These are phyloP conservation scores for Oxyria digyna DNA, from an alignment of 148 eudicot species.

Conservation along the genomic window DNA sequence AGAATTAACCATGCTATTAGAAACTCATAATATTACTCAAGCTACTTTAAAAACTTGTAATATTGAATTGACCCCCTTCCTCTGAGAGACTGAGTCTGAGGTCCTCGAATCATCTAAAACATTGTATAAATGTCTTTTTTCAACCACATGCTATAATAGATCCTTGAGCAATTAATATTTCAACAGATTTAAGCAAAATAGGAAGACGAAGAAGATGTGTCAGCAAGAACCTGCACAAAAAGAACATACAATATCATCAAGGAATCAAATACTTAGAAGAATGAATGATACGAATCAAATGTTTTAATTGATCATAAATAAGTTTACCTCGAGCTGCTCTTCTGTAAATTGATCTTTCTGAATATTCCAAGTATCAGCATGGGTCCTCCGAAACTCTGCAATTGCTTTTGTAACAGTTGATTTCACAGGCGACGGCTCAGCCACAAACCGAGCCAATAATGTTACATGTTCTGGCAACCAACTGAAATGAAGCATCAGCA, in stretches of 20 bases:
- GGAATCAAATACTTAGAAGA: neutral
- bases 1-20: too few relatives aligned
- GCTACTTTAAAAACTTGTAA: too few relatives aligned
- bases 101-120: neutral
- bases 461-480: constrained; percentile 92
- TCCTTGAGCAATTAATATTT: neutral
- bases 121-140: neutral
- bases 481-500: constrained; percentile 26
- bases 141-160: neutral
- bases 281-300: neutral
- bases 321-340: constrained; percentile 90
- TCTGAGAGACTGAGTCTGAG: too few relatives aligned
- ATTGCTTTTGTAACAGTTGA: constrained; percentile 93
- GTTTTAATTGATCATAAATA: neutral
- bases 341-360: constrained; percentile 88
- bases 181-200: constrained; percentile 56
- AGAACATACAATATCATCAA: neutral
- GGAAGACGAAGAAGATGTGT: constrained; percentile 90
- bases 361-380: constrained; percentile 93
- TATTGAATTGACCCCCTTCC: too few relatives aligned
- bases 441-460: constrained; percentile 62
- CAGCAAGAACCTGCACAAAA: constrained; percentile 77
- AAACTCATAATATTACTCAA: too few relatives aligned
- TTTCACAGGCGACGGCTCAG: constrained; percentile 78
- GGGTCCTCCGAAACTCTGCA: constrained; percentile 96